Conservation (phyloP, 2,329 filamentous ascomycete genomes). For the Penicillium sp. region DNA sequence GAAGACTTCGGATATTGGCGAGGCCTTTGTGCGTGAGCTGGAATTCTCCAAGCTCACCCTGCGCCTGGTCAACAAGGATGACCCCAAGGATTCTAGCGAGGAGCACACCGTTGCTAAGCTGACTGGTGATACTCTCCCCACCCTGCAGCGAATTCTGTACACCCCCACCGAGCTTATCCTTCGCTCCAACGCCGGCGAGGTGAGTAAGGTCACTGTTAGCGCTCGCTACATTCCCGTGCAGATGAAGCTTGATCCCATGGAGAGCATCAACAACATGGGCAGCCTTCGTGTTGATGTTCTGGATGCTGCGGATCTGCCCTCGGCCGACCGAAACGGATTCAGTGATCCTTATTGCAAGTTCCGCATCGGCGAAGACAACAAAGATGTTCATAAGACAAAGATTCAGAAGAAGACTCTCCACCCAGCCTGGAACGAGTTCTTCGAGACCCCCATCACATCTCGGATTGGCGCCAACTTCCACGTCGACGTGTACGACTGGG, state of each 20-base stretch:
- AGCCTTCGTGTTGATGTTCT: constrained; percentile 90
- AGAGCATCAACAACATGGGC: constrained; percentile 99
- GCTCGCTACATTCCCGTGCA: constrained; percentile 91
- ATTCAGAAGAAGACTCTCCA: constrained; percentile 94
- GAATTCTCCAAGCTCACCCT: constrained; percentile 93
- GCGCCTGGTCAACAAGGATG: constrained; percentile 76
- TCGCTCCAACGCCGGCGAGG: constrained; percentile 71
- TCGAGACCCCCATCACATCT: constrained; percentile 79
- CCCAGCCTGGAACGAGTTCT: constrained; percentile 94
- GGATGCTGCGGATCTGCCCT: constrained; percentile 81
- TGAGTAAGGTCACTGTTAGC: constrained; percentile 82
- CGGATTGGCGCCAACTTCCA: constrained; percentile 81
- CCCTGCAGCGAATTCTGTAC: constrained; percentile 86
- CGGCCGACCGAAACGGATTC: constrained; percentile 93
- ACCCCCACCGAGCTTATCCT: constrained; percentile 81
- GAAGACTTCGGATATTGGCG: constrained; percentile 87
- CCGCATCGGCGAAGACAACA: constrained; percentile 79
- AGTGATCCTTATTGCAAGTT: constrained; percentile 98
- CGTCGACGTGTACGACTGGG: constrained; percentile 88
- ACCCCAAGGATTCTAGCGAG: constrained; percentile 66
- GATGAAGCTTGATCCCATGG: constrained; percentile 90
- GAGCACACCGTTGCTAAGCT: constrained; percentile 79
- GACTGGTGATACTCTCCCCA: constrained; percentile 80
- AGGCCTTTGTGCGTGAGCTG: constrained; percentile 94
- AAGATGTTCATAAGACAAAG: constrained; percentile 93